Conservation (phyloP, 1,284 basidiomycete species). For the Termitomyces sp. region DNA sequence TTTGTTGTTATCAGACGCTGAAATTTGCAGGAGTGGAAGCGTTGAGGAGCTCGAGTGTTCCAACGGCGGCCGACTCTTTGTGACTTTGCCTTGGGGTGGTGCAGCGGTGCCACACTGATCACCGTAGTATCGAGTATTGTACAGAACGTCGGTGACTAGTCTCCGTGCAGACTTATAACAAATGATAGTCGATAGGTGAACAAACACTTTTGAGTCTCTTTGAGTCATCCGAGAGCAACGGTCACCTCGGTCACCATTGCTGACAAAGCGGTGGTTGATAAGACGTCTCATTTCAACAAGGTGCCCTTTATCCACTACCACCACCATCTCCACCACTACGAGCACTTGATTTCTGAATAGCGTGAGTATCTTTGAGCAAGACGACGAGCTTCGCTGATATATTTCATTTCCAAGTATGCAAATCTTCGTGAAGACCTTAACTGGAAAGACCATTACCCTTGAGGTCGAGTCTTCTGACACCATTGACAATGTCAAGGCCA, state of each 20-base stretch:
- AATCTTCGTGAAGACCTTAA: slow-evolving; percentile 79
- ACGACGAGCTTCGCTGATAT: not conserved
- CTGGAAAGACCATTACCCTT: slow-evolving; percentile 83
- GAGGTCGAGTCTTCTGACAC: slow-evolving; percentile 62
- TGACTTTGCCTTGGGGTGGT: too few species aligned
- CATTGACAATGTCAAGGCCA: slow-evolving; percentile 18
- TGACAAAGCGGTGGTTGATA: slow-evolving; percentile 14
- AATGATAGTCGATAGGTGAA: too few species aligned
- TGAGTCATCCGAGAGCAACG: too few species aligned
- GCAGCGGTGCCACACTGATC: too few species aligned
- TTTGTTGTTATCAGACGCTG: not conserved
- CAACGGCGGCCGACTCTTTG: too few species aligned
- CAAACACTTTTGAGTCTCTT: too few species aligned
- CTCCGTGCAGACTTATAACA: too few species aligned
- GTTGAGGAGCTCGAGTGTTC: too few species aligned
- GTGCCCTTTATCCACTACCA: not conserved
- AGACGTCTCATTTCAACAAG: not conserved
- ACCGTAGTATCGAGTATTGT: too few species aligned
- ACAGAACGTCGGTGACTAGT: too few species aligned
- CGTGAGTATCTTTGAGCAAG: not conserved
- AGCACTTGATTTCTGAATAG: not conserved
- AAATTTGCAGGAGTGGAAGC: too few species aligned
- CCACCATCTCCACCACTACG: slow-evolving; percentile 2
- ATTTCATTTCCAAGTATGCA: slow-evolving; percentile 45
- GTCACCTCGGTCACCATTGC: slow-evolving; percentile 5